Conservation (phyloP, 2,329 filamentous ascomycete species). For the Fusarium sambucinum region DNA sequence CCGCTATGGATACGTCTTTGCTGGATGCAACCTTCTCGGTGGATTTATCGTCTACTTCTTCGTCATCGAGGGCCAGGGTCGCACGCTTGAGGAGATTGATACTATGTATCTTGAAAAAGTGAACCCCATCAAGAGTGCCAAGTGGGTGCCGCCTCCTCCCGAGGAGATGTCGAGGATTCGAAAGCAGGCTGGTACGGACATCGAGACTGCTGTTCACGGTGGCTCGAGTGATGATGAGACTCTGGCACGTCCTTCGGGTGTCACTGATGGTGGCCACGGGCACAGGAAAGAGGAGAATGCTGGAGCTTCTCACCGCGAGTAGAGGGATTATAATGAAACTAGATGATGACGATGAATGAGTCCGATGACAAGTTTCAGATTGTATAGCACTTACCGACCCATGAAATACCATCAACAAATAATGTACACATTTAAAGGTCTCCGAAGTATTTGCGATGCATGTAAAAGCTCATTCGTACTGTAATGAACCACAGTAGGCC, state of each 20-base stretch:
- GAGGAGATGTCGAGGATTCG: constrained; percentile 60
- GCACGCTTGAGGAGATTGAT: constrained; percentile 83
- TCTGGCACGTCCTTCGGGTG: constrained; percentile 18
- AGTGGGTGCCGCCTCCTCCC: constrained; percentile 62
- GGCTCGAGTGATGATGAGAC: constrained; percentile 38
- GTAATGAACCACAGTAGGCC: no score
- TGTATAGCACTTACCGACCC: constrained; percentile 11
- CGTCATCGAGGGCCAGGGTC: constrained; percentile 78
- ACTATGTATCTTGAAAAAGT: constrained; percentile 79
- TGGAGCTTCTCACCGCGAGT: constrained; percentile 30
- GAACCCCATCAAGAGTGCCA: constrained; percentile 70
- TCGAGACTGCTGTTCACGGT: constrained; percentile 44
- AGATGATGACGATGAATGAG: neutral
- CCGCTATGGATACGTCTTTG: constrained; percentile 81
- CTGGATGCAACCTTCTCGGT: constrained; percentile 74
- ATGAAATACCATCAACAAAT: neutral
- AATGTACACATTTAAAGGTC: neutral
- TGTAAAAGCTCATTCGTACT: no score
- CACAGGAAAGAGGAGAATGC: constrained; percentile 33
- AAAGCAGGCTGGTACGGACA: constrained; percentile 56
- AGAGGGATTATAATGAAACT: neutral
- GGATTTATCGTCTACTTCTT: constrained; percentile 80
- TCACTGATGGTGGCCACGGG: constrained; percentile 12
- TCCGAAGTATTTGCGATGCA: neutral
- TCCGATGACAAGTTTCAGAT: neutral